Evolutionary conservation across 441 rosid genomes (phyloP).

Genomic region (Cnidoscolus chayamansa): DNA sequence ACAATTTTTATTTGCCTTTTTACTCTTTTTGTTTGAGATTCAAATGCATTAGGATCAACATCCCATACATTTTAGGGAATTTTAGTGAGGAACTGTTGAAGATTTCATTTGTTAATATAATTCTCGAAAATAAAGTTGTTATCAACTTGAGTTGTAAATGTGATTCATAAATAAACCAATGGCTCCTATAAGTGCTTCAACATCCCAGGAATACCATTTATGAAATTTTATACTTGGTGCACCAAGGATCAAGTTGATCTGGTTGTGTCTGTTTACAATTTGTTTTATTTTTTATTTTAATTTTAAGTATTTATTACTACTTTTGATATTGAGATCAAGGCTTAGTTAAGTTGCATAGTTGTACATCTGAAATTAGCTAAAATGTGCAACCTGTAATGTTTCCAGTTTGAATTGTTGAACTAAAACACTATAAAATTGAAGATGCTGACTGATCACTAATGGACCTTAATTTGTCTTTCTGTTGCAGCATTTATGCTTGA

Average conservation of each 20-base stretch:
- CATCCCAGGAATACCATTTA: too few relatives aligned
- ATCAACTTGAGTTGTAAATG: too few relatives aligned
- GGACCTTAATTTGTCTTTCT: not conserved
- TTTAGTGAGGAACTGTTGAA: not conserved
- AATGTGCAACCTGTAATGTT: not conserved
- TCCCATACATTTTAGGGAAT: not conserved
- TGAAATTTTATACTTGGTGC: not conserved
- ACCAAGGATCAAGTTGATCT: not conserved
- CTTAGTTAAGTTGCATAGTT: not conserved
- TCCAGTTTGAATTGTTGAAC: not conserved
- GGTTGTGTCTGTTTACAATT: not conserved
- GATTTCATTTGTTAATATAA: conserved; percentile 1
- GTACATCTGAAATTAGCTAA: not conserved
- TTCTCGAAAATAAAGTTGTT: not conserved
- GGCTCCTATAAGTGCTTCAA: too few relatives aligned
- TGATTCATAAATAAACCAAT: too few relatives aligned
- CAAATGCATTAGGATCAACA: not conserved
- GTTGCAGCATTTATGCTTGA: not conserved
- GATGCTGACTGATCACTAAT: not conserved
- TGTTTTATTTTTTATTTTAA: not conserved
- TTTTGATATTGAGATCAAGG: not conserved
- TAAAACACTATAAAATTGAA: too few relatives aligned
- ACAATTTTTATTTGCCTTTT: not conserved
- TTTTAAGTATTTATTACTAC: not conserved
- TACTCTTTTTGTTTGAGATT: not conserved